Evolutionary conservation across 2,329 filamentous ascomycete genomes (phyloP).

Genomic region (Fulvia fulva): DNA sequence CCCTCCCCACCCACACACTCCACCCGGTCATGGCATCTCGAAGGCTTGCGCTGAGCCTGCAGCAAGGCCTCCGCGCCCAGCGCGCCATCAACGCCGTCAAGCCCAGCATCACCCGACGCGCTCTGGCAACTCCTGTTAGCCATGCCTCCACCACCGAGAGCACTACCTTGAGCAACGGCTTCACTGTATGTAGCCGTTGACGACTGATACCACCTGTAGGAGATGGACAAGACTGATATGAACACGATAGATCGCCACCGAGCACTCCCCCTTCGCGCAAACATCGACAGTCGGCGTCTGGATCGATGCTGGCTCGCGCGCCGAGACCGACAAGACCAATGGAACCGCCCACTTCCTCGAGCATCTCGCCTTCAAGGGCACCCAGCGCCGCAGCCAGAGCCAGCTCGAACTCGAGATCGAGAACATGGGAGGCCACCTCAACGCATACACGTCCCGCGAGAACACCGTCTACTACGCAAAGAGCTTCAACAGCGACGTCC

Average conservation of each 20-base stretch:
- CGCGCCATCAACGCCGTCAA: constrained; percentile 72
- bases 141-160: constrained; percentile 81
- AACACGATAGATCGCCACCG: constrained; percentile 75
- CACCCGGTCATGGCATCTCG: constrained; percentile 76
- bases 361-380: constrained; percentile 99
- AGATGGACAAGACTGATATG: constrained; percentile 15
- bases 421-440: constrained; percentile 99
- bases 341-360: constrained; percentile 99
- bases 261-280: constrained; percentile 97
- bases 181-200: constrained; percentile 65
- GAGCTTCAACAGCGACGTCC: constrained; percentile 96
- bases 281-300: constrained; percentile 97
- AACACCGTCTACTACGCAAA: constrained; percentile 99
- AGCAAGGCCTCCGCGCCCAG: constrained; percentile 83
- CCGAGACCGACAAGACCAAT: constrained; percentile 97
- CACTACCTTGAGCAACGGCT: constrained; percentile 93
- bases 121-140: constrained; percentile 76
- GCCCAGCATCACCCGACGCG: constrained; percentile 63
- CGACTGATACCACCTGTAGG: not conserved
- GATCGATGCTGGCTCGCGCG: constrained; percentile 97
- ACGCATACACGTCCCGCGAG: constrained; percentile 98
- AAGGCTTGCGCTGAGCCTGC: constrained; percentile 92
- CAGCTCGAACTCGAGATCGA: constrained; percentile 99
- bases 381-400: constrained; percentile 87
- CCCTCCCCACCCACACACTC: constrained; percentile 30